Base-by-base conservation (phyloP, 1,284 basidiomycete genomes). In the Cryptococcus sp. region DNA sequence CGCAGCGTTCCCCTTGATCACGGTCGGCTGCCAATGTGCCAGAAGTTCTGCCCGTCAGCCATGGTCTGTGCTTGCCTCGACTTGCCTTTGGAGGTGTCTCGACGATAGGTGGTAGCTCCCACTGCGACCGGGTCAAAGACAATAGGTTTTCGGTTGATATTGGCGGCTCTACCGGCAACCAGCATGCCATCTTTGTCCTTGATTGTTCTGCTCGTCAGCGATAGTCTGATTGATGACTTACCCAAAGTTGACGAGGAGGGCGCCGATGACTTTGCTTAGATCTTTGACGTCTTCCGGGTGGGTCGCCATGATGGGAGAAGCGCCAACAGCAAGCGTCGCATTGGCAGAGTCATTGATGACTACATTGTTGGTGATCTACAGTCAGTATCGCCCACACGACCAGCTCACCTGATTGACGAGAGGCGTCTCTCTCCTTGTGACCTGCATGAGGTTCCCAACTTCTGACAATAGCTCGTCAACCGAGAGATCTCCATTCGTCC, bases 91-190 rank as follows among this genome's bases (percentile, higher is more conserved):
- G 76, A 73, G 0, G 78, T 79, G 16, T 76, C 72, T 55, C 80
- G 80, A 34, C 93, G 79, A 68, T 83, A 89, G 1, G 71, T 58
- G 4, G 87, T 88, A 0, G 93, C 91, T 5, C 92, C 92, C 0
- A 93, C 81, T 3, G 91, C 94, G 4, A 97, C 94, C 1, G 93
- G 93, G 69, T 97, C 93, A 57, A 95, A 89, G 0, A 97, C 79
- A 3, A 97, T 73, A 3, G 92, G 91, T 64, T 86, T 91, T 56
- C 78, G 76, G 48, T 79, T 80, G 33, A 77, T 64, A 63, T 94
- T 93, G 9, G 87, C 87, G 52, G 77, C 76, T 48, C 69, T 66
- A 2, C 88, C 90, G 1, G 87, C 90, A 7, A 80, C 77, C n/a
- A 84, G 71, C 86, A 95, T 94, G 21, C 87, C 86, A 37, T 83